Evolutionary conservation across 1,139 yeast genomes (phyloP).

Genomic region (Kodamaea fungicola): DNA sequence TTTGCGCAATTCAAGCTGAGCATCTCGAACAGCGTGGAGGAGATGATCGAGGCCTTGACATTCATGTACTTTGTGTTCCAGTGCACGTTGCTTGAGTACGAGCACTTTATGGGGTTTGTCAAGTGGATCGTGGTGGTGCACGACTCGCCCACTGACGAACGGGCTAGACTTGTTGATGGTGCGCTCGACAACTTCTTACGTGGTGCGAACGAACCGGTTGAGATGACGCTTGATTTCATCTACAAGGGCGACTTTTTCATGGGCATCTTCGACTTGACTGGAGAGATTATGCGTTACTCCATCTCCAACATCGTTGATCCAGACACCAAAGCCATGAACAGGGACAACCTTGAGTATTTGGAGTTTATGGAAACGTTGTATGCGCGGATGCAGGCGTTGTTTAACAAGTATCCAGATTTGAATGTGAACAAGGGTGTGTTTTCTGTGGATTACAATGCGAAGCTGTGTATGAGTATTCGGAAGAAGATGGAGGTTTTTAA

Average conservation of each 20-base stretch:
- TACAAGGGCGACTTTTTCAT: slow-evolving; percentile 30
- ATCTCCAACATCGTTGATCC: slow-evolving; percentile 18
- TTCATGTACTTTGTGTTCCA: slow-evolving; percentile 26
- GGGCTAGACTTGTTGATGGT: neutral
- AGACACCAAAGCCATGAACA: slow-evolving; percentile 10
- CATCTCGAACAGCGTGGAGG: slow-evolving; percentile 30
- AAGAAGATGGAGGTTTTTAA: slow-evolving; percentile 26
- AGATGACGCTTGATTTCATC: slow-evolving; percentile 8
- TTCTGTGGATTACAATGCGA: slow-evolving; percentile 13
- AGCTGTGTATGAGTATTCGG: slow-evolving; percentile 15
- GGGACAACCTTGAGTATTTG: slow-evolving; percentile 12
- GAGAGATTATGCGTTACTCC: slow-evolving; percentile 40
- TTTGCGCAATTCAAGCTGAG: slow-evolving; percentile 18
- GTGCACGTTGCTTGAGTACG: slow-evolving; percentile 16
- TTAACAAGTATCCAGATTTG: slow-evolving; percentile 19
- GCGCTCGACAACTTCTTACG: slow-evolving; percentile 1
- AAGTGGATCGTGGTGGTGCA: neutral
- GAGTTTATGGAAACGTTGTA: slow-evolving; percentile 16
- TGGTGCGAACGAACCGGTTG: neutral
- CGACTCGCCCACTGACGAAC: slow-evolving; percentile 1
- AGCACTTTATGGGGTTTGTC: slow-evolving; percentile 13
- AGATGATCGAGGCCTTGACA: slow-evolving; percentile 37
- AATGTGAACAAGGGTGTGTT: slow-evolving; percentile 20
- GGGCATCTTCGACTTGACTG: slow-evolving; percentile 42
- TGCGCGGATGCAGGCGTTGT: slow-evolving; percentile 11